Evolutionary conservation across 306 rosid species (phyloP).

Genomic region (Urtica urens): DNA sequence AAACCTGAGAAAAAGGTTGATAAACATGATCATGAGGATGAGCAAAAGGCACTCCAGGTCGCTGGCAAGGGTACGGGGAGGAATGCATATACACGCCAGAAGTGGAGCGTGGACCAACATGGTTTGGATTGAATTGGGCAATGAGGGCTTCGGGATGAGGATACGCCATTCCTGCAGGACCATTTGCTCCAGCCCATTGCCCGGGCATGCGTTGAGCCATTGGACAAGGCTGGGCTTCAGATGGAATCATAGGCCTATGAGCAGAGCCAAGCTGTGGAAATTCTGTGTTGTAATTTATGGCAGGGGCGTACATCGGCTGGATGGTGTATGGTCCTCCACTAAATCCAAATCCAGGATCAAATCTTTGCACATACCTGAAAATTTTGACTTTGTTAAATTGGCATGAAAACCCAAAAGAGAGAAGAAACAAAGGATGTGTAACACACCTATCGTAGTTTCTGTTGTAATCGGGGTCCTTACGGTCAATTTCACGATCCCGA

Average conservation of each 20-base stretch:
- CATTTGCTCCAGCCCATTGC: conserved; percentile 56
- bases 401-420: not conserved
- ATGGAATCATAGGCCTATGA: conserved; percentile 66
- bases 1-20: conserved; percentile 83
- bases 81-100: conserved; percentile 75
- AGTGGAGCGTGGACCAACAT: conserved; percentile 58
- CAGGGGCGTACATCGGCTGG: conserved; percentile 86
- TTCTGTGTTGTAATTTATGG: conserved; percentile 80
- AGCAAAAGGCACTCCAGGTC: conserved; percentile 71
- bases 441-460: conserved; percentile 77
- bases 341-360: conserved; percentile 95
- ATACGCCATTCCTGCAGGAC: conserved; percentile 72
- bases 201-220: conserved; percentile 70
- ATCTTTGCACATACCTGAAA: conserved; percentile 87
- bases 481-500: conserved; percentile 82
- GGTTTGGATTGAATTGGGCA: conserved; percentile 60
- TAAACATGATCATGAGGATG: conserved; percentile 75
- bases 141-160: conserved; percentile 77
- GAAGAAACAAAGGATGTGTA: not conserved
- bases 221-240: conserved; percentile 67
- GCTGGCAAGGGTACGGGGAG: conserved; percentile 80
- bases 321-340: conserved; percentile 76
- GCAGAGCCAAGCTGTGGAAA: conserved; percentile 90
- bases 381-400: no score
- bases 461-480: conserved; percentile 95